Evolutionary conservation across 805 yeast genomes (phyloP), one percentile per base, ranked within the genome.

Genomic region (Candida pseudoglaebosa): DNA sequence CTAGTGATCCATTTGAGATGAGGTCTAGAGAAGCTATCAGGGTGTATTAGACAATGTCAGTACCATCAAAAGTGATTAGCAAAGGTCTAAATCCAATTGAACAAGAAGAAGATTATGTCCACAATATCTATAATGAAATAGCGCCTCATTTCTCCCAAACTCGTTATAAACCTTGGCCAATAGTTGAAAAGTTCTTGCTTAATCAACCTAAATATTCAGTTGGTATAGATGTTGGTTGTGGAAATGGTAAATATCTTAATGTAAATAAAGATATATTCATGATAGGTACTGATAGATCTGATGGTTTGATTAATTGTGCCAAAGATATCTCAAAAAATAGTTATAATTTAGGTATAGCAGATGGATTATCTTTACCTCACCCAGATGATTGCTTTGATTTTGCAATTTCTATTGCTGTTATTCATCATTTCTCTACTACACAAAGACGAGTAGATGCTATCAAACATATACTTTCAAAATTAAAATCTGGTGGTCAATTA

Each of bases 151-250:
- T 93, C 59, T 90, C 98, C 2, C 83, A 83, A 49, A 93, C 99
- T 0, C 62, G 99, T 34, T 93, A 90, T 63, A 91, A 85, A 66
- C 97, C 98, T 19, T 93, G 99, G 99, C 98, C 98, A 5, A 80
- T 89, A 15, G 99, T 93, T 18, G 86, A 85, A 37, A 59, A 71
- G 43, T 93, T 84, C 54, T 61, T 93, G 32, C 54, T 49, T 8
- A 48, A 59, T 1, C 75, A 77, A 49, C 42, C 56, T 0, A 62
- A 64, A 4, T 83, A 87, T 31, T 63, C 82, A 1, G 45, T 91
- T 0, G 99, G 99, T 1, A 70, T 89, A 20, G 99, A 93, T 62
- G 87, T 91, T 15, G 99, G 99, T 0, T 91, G 98, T 59, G 99
- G 99, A 3, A 93, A 93, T 57, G 99, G 99, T 2, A 93, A 93